Evolutionary conservation across 257 asterid genomes (phyloP), one percentile per base, ranked within the genome.

Genomic region (Capsicum rhomboideum): DNA sequence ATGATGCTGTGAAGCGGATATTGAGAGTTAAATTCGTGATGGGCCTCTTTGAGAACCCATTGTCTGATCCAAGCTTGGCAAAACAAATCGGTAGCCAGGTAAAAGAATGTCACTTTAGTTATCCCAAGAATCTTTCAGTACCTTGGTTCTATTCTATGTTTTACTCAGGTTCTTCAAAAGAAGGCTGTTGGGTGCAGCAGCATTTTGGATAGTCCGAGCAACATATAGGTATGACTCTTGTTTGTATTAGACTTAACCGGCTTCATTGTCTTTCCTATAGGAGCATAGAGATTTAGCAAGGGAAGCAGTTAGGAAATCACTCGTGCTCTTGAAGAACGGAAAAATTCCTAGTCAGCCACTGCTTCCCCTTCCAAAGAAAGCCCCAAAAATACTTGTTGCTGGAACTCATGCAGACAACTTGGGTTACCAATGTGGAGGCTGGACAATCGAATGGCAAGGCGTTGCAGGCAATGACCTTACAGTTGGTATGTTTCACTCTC

Each of bases 361-460:
- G 88, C 94, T 95, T 84, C 98, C 99, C 37, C 99, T 95, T 82
- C 87, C 94, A 10, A 95, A 95, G 89, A 93, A 93, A 84, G 88
- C 87, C 0, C 75, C 92, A 13, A 93, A 91, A 58, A 92, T 95
- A 37, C 91, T 94, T 23, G 97, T 95, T 55, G 94, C 97, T 0
- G 99, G 97, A 85, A 90, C 86, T 82, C 99, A 95, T 86, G 98
- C 99, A 0, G 90, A 95, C 84, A 94, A 95, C 86, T 87, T 95
- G 85, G 99, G 99, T 1, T 88, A 90, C 90, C 98, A 95, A 82
- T 94, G 99, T 83, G 97, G 99, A 20, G 99, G 98, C 10, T 95
- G 98, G 99, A 94, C 99, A n/a, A 90, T 94, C 0, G 88, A 90
- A 49, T 95, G 99, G 99, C 99, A 93, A 50, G 99, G 99, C 5